Conservation (phyloP, 805 yeast species). For the Candida argentea region DNA sequence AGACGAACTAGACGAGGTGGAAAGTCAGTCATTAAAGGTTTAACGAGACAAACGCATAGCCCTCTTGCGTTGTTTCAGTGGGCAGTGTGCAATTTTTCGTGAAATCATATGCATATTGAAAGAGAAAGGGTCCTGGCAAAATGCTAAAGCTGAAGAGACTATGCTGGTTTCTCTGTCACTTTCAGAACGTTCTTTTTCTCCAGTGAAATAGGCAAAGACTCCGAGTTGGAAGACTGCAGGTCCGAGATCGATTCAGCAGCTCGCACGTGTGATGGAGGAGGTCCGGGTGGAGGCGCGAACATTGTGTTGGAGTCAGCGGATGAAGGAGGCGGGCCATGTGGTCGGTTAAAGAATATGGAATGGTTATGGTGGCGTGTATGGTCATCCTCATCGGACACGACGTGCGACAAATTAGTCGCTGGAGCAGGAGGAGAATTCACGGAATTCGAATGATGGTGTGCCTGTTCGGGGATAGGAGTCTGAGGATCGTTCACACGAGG, state of each 20-base stretch:
- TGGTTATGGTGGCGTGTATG: constrained; percentile 1
- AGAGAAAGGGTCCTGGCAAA: too few species aligned
- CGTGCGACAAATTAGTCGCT: constrained; percentile 3
- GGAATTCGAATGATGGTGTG: constrained; percentile 10
- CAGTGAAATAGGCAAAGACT: too few species aligned
- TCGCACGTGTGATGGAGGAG: constrained; percentile 2
- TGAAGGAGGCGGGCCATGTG: neutral
- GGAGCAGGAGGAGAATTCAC: constrained; percentile 9
- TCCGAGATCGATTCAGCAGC: constrained; percentile 4
- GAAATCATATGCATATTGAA: too few species aligned
- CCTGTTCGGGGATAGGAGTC: constrained; percentile 10
- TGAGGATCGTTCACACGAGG: constrained; percentile 17
- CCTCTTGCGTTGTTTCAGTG: too few species aligned
- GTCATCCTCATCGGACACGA: constrained; percentile 4
- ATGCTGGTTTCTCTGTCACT: too few species aligned
- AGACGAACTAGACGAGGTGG: too few species aligned
- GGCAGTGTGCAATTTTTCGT: too few species aligned
- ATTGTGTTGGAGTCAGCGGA: constrained; percentile 4
- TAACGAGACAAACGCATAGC: too few species aligned
- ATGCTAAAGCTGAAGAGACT: too few species aligned
- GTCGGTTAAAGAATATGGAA: constrained; percentile 1
- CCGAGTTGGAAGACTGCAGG: too few species aligned
- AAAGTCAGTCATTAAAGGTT: too few species aligned
- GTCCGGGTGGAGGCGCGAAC: constrained; percentile 2
- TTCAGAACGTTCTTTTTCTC: too few species aligned